A percentile compares a stretch with the other conserved stretches of the same genome.
phyloP scores from a whole-genome alignment of 192 early-diverging fungal species.

The Tieghemiomyces parasiticus region DNA sequence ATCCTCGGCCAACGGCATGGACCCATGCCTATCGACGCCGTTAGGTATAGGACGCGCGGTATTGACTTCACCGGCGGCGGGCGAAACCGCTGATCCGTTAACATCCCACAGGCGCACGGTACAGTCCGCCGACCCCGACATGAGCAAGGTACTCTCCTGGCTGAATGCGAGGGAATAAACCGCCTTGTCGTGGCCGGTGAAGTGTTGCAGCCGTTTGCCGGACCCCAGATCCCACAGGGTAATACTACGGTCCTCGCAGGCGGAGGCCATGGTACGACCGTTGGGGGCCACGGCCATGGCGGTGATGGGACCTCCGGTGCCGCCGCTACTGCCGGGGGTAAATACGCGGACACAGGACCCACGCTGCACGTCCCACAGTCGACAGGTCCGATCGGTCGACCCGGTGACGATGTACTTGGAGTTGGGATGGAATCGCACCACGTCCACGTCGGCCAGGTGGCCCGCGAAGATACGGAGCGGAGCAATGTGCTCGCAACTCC shows the following conservation, averaged over 20 bases:
- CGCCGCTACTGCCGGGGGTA: no score
- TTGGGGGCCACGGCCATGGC: conserved; percentile 84
- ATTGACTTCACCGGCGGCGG: background rate
- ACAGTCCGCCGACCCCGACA: conserved; percentile 74
- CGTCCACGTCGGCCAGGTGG: conserved; percentile 91
- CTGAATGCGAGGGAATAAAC: conserved; percentile 82
- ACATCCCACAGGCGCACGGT: conserved; percentile 84
- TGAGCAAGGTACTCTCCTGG: conserved; percentile 58
- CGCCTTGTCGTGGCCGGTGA: conserved; percentile 71
- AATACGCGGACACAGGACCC: conserved; percentile 84
- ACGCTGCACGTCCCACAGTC: conserved; percentile 88
- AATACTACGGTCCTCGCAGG: conserved; percentile 49
- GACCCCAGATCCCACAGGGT: conserved; percentile 85
- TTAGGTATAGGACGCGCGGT: conserved; percentile 9
- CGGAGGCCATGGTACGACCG: conserved; percentile 78
- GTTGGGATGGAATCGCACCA: conserved; percentile 93
- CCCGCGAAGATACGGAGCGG: conserved; percentile 96
- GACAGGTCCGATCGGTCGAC: conserved; percentile 70
- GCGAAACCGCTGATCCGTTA: background rate
- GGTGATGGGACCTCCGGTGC: conserved; percentile 69
- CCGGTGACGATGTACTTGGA: conserved; percentile 89
- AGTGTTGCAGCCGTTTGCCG: conserved; percentile 63
- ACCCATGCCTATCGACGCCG: conserved; percentile 7
- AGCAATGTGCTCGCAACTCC: conserved; percentile 93
- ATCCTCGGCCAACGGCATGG: conserved; percentile 17